These are phyloP conservation scores for Scenedesmus sp. DNA, from an alignment of 163 green algal genomes.

Conservation along the genomic window DNA sequence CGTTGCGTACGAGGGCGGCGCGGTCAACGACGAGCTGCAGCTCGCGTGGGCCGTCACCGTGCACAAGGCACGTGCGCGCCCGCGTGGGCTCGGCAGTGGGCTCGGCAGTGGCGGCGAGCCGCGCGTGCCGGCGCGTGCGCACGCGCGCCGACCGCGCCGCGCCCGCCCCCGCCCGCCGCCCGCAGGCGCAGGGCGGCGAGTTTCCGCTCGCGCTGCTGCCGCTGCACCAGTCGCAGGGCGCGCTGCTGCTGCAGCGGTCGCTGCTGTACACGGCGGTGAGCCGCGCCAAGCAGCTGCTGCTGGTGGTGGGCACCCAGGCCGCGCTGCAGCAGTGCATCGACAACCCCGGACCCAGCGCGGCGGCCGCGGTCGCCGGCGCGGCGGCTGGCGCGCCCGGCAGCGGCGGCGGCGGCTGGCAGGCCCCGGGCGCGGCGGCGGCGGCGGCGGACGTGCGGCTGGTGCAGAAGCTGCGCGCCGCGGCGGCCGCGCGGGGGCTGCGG, in stretches of 20 bases:
- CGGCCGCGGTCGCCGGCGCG: background rate
- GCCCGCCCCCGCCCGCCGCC: too few species aligned
- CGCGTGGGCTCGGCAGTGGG: background rate
- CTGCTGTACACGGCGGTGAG: slow-evolving; percentile 90
- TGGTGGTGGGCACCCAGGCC: slow-evolving; percentile 59
- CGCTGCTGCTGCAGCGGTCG: slow-evolving; percentile 62
- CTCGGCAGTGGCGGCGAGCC: background rate
- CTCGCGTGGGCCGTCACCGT: slow-evolving; percentile 85
- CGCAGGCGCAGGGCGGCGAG: slow-evolving; percentile 82
- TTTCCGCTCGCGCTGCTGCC: slow-evolving; percentile 78
- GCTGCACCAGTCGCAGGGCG: slow-evolving; percentile 46
- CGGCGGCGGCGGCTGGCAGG: background rate
- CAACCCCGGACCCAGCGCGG: background rate
- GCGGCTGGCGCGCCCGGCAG: too few species aligned
- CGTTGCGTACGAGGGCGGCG: slow-evolving; percentile 46
- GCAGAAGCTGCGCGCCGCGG: slow-evolving; percentile 5
- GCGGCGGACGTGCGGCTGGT: slow-evolving; percentile 13
- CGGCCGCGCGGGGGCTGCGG: slow-evolving; percentile 1
- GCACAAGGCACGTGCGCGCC: slow-evolving; percentile 70
- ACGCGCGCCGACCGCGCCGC: too few species aligned
- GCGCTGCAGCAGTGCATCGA: slow-evolving; percentile 6
- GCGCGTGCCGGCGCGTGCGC: too few species aligned
- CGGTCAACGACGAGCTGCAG: slow-evolving; percentile 63
- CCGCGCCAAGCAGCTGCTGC: slow-evolving; percentile 67
- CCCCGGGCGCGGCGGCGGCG: background rate